Evolutionary conservation across 139 green algal genomes (phyloP), one percentile per base, ranked within the genome.

Genomic region (Microglena sp.): DNA sequence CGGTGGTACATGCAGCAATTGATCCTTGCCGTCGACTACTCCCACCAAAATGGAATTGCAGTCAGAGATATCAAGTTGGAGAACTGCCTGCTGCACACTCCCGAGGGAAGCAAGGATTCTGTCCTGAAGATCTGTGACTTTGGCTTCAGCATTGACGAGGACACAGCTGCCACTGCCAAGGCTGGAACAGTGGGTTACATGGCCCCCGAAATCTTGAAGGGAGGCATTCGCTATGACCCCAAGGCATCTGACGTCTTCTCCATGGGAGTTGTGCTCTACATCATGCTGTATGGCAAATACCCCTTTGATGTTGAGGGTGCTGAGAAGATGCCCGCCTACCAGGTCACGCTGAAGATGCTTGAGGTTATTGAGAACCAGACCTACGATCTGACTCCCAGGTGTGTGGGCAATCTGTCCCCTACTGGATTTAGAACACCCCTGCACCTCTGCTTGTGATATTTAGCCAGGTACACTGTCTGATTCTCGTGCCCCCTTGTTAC

Each of bases 81-180:
- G 72, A 99, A 99, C 79, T 91, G 89, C n/a, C 77, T 98, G 45
- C 79, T 99, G 62, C 88, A 98, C 60, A 70, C 64, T 74, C 77
- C 36, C 73, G 61, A 72, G 59, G 77, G 78, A 22, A 62, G 80
- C 58, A 74, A 71, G 45, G 57, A 85, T 55, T 88, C 90, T 11
- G 74, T 95, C 60, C 77, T 99, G 22, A 99, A 99, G 73, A 94
- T 97, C 59, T 96, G 91, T 68, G 91, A 97, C 64, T 97, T 97
- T 75, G 91, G 91, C 8, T 95, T 93, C 79, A 80, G 62, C 50
- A 89, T 89, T 62, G 73, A 62, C 45, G 85, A 92, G 62, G 86
- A 82, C 65, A 86, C 75, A 43, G 88, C 87, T 7, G 85, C 87
- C 4, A 89, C 85, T 36, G 89, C 79, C 5, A 89, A 90, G 45